Percentiles rank a stretch among this genome's conserved stretches.
Conservation (phyloP, 2,329 filamentous ascomycete species). For the Parafenestella ontariensis region DNA sequence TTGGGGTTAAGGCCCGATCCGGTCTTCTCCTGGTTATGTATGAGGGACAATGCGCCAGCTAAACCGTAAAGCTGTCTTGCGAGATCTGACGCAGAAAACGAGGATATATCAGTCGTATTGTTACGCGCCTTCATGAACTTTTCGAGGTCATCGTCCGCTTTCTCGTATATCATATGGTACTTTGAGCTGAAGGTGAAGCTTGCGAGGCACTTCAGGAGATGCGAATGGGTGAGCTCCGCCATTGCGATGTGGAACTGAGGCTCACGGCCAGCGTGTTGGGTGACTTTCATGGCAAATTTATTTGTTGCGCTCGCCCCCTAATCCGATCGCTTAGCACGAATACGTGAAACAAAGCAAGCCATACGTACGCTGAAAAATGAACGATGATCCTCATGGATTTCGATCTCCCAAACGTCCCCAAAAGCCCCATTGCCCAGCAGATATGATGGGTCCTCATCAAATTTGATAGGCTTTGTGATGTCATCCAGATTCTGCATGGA, state of each 20-base stretch:
- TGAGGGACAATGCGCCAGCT: constrained; percentile 5
- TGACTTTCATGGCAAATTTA: constrained; percentile 18
- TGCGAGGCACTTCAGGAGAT: constrained; percentile 24
- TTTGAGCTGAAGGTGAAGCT: constrained; percentile 17
- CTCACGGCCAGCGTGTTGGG: constrained; percentile 5
- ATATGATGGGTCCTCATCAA: not conserved
- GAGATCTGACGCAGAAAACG: constrained; percentile 1
- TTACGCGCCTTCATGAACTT: constrained; percentile 3
- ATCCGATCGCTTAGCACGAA: not conserved
- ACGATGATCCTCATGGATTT: constrained; percentile 11
- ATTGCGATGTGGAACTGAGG: constrained; percentile 10
- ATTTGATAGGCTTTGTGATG: constrained; percentile 11
- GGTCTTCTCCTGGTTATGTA: constrained; percentile 10
- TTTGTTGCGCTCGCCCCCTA: constrained; percentile 2
- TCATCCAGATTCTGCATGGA: not conserved
- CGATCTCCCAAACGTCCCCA: constrained; percentile 9
- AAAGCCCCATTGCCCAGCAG: constrained; percentile 11
- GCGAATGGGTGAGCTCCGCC: constrained; percentile 10
- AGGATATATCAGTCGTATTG: constrained; percentile 5
- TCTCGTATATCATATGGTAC: constrained; percentile 21
- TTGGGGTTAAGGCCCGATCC: not conserved
- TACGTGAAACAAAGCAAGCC: not conserved
- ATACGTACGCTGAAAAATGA: constrained; percentile 9
- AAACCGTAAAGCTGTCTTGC: constrained; percentile 5
- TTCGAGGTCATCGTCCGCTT: constrained; percentile 11